Evolutionary conservation across 306 rosid genomes (phyloP).

Genomic region (Cucurbita ficifolia): DNA sequence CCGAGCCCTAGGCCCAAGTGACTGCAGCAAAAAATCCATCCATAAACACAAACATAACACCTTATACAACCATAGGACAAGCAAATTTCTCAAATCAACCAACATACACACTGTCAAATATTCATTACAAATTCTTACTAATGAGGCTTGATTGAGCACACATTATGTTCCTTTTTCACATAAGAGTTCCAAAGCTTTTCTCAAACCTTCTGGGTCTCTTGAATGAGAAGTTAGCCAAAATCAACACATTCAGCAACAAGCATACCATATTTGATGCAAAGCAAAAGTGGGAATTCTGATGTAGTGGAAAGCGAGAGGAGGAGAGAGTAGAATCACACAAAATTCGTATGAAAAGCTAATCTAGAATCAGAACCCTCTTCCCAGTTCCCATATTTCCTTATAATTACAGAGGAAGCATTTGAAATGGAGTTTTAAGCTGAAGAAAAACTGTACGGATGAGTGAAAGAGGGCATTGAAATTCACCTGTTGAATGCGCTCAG

Average conservation of each 20-base stretch:
- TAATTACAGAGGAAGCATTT: neutral
- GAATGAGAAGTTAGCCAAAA: neutral
- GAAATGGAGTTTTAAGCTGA: neutral
- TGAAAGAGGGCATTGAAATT: constrained; percentile 11
- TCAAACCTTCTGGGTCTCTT: neutral
- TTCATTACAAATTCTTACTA: neutral
- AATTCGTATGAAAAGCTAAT: constrained; percentile 5
- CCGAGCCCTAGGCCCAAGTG: constrained; percentile 59
- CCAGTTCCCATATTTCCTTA: neutral
- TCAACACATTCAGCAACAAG: neutral
- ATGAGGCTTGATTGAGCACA: neutral
- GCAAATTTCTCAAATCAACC: neutral
- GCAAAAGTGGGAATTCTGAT: neutral
- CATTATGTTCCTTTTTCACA: neutral
- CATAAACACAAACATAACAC: neutral
- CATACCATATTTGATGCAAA: neutral
- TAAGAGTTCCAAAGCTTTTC: neutral
- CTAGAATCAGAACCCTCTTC: neutral
- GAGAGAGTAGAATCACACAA: neutral
- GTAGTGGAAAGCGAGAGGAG: neutral
- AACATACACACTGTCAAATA: neutral
- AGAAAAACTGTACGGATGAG: neutral
- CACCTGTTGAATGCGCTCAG: constrained; percentile 92
- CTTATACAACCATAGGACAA: neutral
- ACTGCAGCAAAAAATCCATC: constrained; percentile 29